phyloP scores from a whole-genome alignment of 176 grass and related monocot species.

The Oryza meridionalis region DNA sequence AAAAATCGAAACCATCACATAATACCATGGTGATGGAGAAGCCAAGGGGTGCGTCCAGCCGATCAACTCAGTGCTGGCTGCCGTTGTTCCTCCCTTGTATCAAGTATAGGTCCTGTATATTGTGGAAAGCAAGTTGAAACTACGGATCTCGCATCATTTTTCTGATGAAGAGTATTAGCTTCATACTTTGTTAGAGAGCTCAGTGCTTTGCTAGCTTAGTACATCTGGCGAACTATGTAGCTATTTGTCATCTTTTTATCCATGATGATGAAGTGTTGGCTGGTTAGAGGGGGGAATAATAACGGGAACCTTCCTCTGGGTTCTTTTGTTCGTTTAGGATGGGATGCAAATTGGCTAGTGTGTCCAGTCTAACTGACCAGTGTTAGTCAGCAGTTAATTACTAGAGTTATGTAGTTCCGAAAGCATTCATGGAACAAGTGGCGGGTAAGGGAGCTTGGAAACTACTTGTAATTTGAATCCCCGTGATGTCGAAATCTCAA shows the following conservation, averaged over 20 bases:
- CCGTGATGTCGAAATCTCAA: slow-evolving; percentile 36
- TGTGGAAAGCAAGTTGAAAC: slow-evolving; percentile 58
- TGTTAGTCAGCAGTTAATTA: slow-evolving; percentile 56
- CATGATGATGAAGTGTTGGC: slow-evolving; percentile 55
- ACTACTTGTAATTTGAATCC: slow-evolving; percentile 38
- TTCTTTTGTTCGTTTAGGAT: slow-evolving; percentile 56
- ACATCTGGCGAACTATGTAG: slow-evolving; percentile 43
- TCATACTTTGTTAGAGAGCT: slow-evolving; percentile 58
- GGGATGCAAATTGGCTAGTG: slow-evolving; percentile 56
- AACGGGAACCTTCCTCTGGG: slow-evolving; percentile 47
- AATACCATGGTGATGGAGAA: slow-evolving; percentile 45
- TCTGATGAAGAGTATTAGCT: slow-evolving; percentile 54
- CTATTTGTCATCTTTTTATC: slow-evolving; percentile 51
- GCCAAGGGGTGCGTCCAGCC: slow-evolving; percentile 54
- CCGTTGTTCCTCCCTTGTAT: slow-evolving; percentile 53
- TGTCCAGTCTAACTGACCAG: slow-evolving; percentile 49
- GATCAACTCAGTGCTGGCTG: slow-evolving; percentile 56
- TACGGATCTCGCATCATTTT: slow-evolving; percentile 59
- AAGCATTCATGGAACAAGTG: slow-evolving; percentile 53
- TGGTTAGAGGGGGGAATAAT: slow-evolving; percentile 54
- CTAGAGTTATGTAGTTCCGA: slow-evolving; percentile 53
- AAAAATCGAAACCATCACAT: slow-evolving; percentile 29
- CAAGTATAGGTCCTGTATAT: slow-evolving; percentile 85
- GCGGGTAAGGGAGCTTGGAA: slow-evolving; percentile 39
- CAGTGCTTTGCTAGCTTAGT: slow-evolving; percentile 54